Evolutionary conservation across 2,329 filamentous ascomycete species (phyloP), one percentile per base, ranked within the genome.

Genomic region (Xylaria sp.): DNA sequence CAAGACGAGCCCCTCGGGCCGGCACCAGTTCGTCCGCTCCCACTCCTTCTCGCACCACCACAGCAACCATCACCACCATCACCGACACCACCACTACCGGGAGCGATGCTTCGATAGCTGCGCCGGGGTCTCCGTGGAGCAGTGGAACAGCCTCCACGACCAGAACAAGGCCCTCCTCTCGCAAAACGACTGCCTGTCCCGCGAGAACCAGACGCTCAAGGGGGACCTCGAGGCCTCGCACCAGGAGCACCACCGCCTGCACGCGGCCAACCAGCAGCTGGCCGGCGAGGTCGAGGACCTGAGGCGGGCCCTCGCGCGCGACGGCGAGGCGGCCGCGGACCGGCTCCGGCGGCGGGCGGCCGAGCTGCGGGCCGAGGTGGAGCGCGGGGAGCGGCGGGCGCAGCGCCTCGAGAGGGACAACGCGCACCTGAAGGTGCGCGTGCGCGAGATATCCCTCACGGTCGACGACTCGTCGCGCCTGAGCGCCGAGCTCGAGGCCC

Each of bases 41-140:
- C 54, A 61, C 20, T 66, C 65, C 17, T 66, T 63, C 52, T 59
- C 57, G 1, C 52, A 65, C 39, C 57, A 63, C 37, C 61, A 59
- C 43, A 37, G 54, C 29, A 47, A 60, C 41, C 50, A 57, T 20
- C 54, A 58, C 39, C 54, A 56, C 18, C 61, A 57, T 20, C 54
- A 58, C 39, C 54, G 55, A n/a, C 61, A 53, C 26, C 39, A 60
- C 37, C 56, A 54, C 40, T 38, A 38, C 39, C 60, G 54, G 5
- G 34, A 46, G 9, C 54, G 55, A 57, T 68, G 65, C 39, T 59
- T 56, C 39, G 63, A 68, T 7, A 54, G 60, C 61, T 69, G 66
- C 46, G 62, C 64, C n/a, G 58, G 63, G 22, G 52, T 68, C 37
- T 43, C 63, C 2, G 24, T 59, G 17, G 61, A 64, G n/a, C 51